Evolutionary conservation across 2,329 filamentous ascomycete genomes (phyloP), one percentile per base, ranked within the genome.

Genomic region (Claviceps sorghi): DNA sequence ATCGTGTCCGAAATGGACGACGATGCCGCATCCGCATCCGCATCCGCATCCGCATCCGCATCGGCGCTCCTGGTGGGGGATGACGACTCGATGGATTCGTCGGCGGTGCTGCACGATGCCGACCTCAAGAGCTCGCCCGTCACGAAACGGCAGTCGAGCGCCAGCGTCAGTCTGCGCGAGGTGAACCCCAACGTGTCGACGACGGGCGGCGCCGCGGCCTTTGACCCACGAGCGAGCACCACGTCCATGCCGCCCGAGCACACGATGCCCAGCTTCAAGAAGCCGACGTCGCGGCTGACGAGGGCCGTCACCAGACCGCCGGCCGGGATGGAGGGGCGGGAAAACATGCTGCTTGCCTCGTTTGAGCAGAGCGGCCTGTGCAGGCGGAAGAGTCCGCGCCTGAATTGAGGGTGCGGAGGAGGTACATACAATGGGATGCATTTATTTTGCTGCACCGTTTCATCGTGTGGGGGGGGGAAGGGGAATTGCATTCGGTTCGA

Each of bases 321-420:
- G 15, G 55, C 64, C 34, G 55, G 66, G 44, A 62, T 63, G 0
- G 74, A 77, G 48, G 77, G 75, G 7, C 64, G 73, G 44, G 77
- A 80, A 64, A 80, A 80, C 54, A 55, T 76, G 53, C 71, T 74
- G 40, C 68, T 69, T 8, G 56, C 65, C 49, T 65, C 68, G n/a
- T 70, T 76, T 56, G 67, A 69, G 21, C 67, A 74, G 61, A 72
- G 73, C 50, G 72, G 73, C 49, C 55, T 69, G 30, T 66, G 69
- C 52, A 72, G 72, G 63, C 73, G 77, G 62, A 79, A 79, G 68
- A 80, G 77, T 56, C 75, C 77, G 3, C 64, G 77, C 52, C 60
- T 79, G 53, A 70, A 69, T 50, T 71, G 48, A 26, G 3, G 26
- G 26, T 26, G 26, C 26, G 26, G 26, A 26, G 26, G 26, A 3